A percentile compares a stretch with the other conserved stretches of the same genome.
phyloP scores from a whole-genome alignment of 495 filamentous ascomycete species.

The Daldinia loculata region DNA sequence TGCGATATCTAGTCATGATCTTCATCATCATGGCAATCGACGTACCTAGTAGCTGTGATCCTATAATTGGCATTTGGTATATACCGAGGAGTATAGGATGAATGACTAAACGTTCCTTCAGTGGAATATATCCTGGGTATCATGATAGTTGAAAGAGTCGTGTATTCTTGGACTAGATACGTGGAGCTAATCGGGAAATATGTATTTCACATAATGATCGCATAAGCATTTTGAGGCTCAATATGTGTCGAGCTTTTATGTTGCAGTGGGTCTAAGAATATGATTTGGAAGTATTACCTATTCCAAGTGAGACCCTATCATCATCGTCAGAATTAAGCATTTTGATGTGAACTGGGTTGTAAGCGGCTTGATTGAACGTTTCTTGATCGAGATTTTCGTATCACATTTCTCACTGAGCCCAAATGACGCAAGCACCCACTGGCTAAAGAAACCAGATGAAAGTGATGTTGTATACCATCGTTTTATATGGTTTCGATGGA shows the following conservation, averaged over 20 bases:
- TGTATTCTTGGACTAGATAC: not conserved
- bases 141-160: not conserved
- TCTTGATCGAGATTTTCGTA: constrained; percentile 12
- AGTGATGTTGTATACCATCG: not conserved
- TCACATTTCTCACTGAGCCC: constrained; percentile 10
- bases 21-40: not conserved
- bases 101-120: not conserved
- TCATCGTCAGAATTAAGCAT: not conserved
- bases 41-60: not conserved
- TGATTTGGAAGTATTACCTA: not conserved
- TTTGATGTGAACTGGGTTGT: not conserved
- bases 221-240: not conserved
- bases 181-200: not conserved
- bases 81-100: constrained; percentile 1
- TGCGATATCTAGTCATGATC: constrained; percentile 6
- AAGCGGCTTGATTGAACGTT: constrained; percentile 3
- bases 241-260: not conserved
- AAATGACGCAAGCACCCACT: constrained; percentile 18
- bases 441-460: constrained; percentile 8
- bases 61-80: constrained; percentile 2
- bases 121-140: not conserved
- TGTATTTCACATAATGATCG: not conserved
- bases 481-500: not conserved
- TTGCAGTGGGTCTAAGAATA: not conserved
- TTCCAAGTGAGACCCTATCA: not conserved